phyloP scores from a whole-genome alignment of 306 rosid species.

The Prinsepia uniflora region DNA sequence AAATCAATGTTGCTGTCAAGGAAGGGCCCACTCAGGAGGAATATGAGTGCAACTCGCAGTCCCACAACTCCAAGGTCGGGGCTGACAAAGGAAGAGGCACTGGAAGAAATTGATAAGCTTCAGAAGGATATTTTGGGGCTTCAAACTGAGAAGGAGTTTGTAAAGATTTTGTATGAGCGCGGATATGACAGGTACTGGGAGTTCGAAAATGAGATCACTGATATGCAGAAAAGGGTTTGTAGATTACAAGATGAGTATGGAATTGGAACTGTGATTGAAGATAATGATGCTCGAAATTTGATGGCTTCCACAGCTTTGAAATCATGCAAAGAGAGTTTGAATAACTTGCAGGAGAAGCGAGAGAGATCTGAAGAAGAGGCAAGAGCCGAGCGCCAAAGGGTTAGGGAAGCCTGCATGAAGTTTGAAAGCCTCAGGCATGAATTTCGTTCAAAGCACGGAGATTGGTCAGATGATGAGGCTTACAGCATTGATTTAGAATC shows the following conservation, averaged over 20 bases:
- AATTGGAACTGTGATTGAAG: constrained; percentile 47
- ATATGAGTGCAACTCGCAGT: constrained; percentile 28
- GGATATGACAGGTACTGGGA: constrained; percentile 70
- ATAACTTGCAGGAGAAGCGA: constrained; percentile 49
- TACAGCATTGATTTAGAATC: constrained; percentile 22
- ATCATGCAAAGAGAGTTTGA: constrained; percentile 65
- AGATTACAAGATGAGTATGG: constrained; percentile 69
- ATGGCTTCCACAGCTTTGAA: constrained; percentile 80
- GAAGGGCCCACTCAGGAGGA: constrained; percentile 37
- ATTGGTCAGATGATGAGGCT: constrained; percentile 9
- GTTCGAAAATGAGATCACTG: constrained; percentile 54
- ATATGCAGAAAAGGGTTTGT: constrained; percentile 59
- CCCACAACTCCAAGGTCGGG: constrained; percentile 41
- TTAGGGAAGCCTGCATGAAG: constrained; percentile 43
- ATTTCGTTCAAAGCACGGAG: constrained; percentile 27
- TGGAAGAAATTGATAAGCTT: constrained; percentile 56
- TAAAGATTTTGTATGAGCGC: constrained; percentile 62
- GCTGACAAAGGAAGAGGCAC: constrained; percentile 54
- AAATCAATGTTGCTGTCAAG: constrained; percentile 47
- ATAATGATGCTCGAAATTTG: constrained; percentile 68
- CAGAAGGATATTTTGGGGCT: constrained; percentile 70
- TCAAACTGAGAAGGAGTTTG: constrained; percentile 93
- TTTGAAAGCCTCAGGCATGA: constrained; percentile 43
- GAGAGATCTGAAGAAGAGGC: constrained; percentile 54
- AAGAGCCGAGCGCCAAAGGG: constrained; percentile 37